Conservation (phyloP, 805 yeast genomes). For the Yamadazyma takamatsuzukensis region DNA sequence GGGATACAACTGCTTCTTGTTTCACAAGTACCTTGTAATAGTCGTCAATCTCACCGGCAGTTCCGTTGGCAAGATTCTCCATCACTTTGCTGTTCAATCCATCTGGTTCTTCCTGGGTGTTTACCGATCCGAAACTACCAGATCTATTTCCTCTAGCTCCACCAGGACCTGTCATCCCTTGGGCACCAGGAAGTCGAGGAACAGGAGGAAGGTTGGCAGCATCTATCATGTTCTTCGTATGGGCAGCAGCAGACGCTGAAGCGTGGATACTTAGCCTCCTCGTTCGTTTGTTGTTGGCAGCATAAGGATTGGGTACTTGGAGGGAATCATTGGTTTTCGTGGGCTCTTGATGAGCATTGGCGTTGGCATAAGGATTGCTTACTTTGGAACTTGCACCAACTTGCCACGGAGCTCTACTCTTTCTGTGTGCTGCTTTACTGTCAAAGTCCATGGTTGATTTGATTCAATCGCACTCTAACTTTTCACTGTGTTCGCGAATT, state of each 20-base stretch:
- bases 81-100: slow-evolving; percentile 16
- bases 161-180: background rate
- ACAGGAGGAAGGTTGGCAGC: slow-evolving; percentile 27
- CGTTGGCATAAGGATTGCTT: slow-evolving; percentile 26
- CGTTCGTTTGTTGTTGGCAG: slow-evolving; percentile 11
- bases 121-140: background rate
- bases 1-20: slow-evolving; percentile 48
- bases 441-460: slow-evolving; percentile 25
- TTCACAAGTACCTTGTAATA: slow-evolving; percentile 54
- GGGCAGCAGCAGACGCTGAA: slow-evolving; percentile 32
- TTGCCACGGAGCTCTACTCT: slow-evolving; percentile 45
- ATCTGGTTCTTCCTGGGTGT: slow-evolving; percentile 5
- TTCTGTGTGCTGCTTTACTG: slow-evolving; percentile 28
- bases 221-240: slow-evolving; percentile 20
- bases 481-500: background rate
- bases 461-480: background rate
- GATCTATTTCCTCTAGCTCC: no score
- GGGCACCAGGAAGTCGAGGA: slow-evolving; percentile 19
- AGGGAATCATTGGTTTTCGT: slow-evolving; percentile 1
- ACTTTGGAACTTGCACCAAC: slow-evolving; percentile 9
- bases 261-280: slow-evolving; percentile 37
- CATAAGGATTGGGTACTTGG: slow-evolving; percentile 12
- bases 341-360: slow-evolving; percentile 11
- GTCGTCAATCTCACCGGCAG: slow-evolving; percentile 69
- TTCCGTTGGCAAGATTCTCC: slow-evolving; percentile 53